phyloP scores from a whole-genome alignment of 2,329 filamentous ascomycete species.

The Calycina herbarum region DNA sequence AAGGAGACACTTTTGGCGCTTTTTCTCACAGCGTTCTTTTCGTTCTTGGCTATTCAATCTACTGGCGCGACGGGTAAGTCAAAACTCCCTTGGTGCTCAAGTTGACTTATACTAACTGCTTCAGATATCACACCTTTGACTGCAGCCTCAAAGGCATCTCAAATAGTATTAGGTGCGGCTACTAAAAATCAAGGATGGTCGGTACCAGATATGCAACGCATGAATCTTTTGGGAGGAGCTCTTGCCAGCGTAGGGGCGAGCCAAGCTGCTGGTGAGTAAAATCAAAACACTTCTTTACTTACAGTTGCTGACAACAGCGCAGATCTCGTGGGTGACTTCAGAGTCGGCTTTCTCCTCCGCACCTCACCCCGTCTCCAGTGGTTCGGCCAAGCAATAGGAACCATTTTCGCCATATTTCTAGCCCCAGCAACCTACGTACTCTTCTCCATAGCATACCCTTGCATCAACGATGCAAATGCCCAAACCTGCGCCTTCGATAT shows the following conservation, averaged over 20 bases:
- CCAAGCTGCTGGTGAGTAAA: conserved; percentile 1
- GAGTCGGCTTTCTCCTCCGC: conserved; percentile 65
- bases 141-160: conserved; percentile 1
- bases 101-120: background rate
- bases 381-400: conserved; percentile 63
- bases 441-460: conserved; percentile 68
- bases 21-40: conserved; percentile 5
- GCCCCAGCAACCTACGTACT: conserved; percentile 67
- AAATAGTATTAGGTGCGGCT: conserved; percentile 1
- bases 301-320: conserved; percentile 28
- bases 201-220: conserved; percentile 7
- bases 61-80: conserved; percentile 9
- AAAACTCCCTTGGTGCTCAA: background rate
- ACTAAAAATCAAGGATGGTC: conserved; percentile 5
- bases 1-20: conserved; percentile 5
- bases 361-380: conserved; percentile 67
- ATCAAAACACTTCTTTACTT: background rate
- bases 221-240: conserved; percentile 5
- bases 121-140: conserved; percentile 9
- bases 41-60: conserved; percentile 8
- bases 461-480: conserved; percentile 53
- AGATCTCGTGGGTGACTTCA: conserved; percentile 62
- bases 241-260: conserved; percentile 3
- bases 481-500: conserved; percentile 57
- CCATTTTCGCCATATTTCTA: conserved; percentile 64